phyloP scores from a whole-genome alignment of 148 eudicot species.

The Rhododendron molle region DNA sequence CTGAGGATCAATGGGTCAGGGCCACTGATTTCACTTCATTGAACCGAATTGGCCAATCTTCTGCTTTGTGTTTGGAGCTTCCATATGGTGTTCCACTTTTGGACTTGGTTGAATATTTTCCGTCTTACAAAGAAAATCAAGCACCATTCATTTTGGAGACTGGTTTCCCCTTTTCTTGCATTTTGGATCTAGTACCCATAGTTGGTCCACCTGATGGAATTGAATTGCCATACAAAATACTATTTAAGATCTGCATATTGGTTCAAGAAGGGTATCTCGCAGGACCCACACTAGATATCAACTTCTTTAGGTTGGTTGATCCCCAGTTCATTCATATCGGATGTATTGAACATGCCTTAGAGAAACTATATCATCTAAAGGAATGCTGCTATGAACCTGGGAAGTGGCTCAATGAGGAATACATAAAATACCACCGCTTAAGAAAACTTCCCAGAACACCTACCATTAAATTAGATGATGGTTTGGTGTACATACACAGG shows the following conservation, averaged over 20 bases:
- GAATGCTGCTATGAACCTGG: constrained; percentile 90
- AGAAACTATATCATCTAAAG: constrained; percentile 46
- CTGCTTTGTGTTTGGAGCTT: constrained; percentile 65
- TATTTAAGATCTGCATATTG: constrained; percentile 64
- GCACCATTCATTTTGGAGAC: constrained; percentile 32
- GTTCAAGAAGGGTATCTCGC: constrained; percentile 80
- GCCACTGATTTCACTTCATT: constrained; percentile 42
- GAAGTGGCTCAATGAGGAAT: constrained; percentile 53
- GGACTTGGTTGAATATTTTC: constrained; percentile 47
- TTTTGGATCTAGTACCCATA: constrained; percentile 56
- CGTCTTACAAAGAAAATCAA: constrained; percentile 39
- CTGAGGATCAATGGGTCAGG: constrained; percentile 56
- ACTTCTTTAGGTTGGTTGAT: constrained; percentile 62
- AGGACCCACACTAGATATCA: constrained; percentile 53
- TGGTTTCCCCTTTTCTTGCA: constrained; percentile 41
- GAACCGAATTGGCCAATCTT: constrained; percentile 63
- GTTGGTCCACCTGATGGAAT: constrained; percentile 47
- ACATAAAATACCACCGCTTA: constrained; percentile 25
- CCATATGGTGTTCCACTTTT: constrained; percentile 38
- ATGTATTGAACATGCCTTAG: constrained; percentile 58
- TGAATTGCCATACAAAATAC: constrained; percentile 51
- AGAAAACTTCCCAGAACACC: constrained; percentile 41
- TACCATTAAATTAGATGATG: constrained; percentile 51
- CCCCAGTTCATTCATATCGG: constrained; percentile 35
- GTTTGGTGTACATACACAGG: constrained; percentile 68